Evolutionary conservation across 1,284 basidiomycete species (phyloP).

Genomic region (Cutaneotrichosporon sp.): DNA sequence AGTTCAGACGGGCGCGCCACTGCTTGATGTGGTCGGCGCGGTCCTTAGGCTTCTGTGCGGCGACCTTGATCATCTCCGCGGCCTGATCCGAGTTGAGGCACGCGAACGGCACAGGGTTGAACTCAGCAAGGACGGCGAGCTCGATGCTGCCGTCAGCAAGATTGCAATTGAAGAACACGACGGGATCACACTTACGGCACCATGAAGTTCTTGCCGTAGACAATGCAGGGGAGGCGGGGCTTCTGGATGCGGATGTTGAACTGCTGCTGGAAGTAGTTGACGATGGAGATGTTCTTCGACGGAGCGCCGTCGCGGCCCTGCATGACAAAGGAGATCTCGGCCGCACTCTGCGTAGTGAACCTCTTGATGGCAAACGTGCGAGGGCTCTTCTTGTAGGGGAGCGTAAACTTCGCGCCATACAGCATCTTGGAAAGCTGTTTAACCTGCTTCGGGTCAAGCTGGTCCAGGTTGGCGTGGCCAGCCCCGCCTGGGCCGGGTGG

Average conservation of each 20-base stretch:
- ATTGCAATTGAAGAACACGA: no score
- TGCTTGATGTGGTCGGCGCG: slow-evolving; percentile 45
- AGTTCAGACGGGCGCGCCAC: slow-evolving; percentile 48
- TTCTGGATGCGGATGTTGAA: slow-evolving; percentile 47
- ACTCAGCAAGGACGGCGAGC: slow-evolving; percentile 44
- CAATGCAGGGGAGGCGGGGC: slow-evolving; percentile 49
- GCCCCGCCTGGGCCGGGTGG: slow-evolving; percentile 21
- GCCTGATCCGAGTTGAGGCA: slow-evolving; percentile 43
- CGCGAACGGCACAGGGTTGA: slow-evolving; percentile 44
- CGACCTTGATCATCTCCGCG: slow-evolving; percentile 55
- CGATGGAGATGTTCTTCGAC: slow-evolving; percentile 41
- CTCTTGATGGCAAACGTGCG: slow-evolving; percentile 40
- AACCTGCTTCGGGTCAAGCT: slow-evolving; percentile 35
- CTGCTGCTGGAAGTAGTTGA: slow-evolving; percentile 48
- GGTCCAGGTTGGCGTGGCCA: slow-evolving; percentile 25
- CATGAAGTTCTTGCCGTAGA: slow-evolving; percentile 49
- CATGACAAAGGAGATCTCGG: slow-evolving; percentile 43
- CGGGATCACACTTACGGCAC: slow-evolving; percentile 44
- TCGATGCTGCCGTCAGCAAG: slow-evolving; percentile 38
- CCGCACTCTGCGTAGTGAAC: slow-evolving; percentile 39
- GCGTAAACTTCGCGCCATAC: slow-evolving; percentile 43
- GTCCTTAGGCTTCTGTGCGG: slow-evolving; percentile 50
- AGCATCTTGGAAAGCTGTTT: slow-evolving; percentile 45
- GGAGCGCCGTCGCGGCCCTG: slow-evolving; percentile 40
- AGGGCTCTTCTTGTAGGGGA: slow-evolving; percentile 32